Evolutionary conservation across 495 filamentous ascomycete genomes (phyloP).

Genomic region (Penicillium bovifimosum): DNA sequence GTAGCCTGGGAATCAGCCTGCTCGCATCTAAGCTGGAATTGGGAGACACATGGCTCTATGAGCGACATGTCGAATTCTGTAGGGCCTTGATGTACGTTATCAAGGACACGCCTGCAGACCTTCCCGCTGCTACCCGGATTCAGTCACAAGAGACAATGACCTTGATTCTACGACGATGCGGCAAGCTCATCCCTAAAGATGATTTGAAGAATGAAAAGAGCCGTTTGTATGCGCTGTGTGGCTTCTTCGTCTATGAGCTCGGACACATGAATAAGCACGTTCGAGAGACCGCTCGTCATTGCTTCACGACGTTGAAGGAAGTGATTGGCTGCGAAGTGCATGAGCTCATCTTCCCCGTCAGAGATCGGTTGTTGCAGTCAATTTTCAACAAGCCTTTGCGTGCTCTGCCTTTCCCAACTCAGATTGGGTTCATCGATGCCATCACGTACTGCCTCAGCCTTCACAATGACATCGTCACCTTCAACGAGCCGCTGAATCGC

Average conservation of each 20-base stretch:
- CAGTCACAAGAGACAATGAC: slow-evolving; percentile 78
- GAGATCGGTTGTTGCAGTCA: slow-evolving; percentile 74
- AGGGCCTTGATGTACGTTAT: slow-evolving; percentile 88
- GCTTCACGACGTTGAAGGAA: slow-evolving; percentile 73
- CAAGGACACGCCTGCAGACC: slow-evolving; percentile 91
- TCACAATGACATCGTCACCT: slow-evolving; percentile 77
- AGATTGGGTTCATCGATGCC: slow-evolving; percentile 97
- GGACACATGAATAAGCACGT: slow-evolving; percentile 94
- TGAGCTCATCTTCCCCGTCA: slow-evolving; percentile 80
- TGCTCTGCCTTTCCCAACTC: slow-evolving; percentile 82
- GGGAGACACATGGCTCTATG: slow-evolving; percentile 74
- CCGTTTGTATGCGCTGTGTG: slow-evolving; percentile 67
- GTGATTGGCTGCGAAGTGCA: slow-evolving; percentile 70
- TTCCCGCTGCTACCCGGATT: slow-evolving; percentile 78
- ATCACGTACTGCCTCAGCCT: slow-evolving; percentile 88
- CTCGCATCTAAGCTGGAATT: slow-evolving; percentile 74
- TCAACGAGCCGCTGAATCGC: slow-evolving; percentile 85
- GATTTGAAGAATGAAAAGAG: slow-evolving; percentile 64
- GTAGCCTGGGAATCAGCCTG: slow-evolving; percentile 80
- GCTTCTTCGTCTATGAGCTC: slow-evolving; percentile 78
- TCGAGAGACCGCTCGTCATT: slow-evolving; percentile 73
- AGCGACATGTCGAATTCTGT: slow-evolving; percentile 77
- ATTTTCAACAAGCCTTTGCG: slow-evolving; percentile 94
- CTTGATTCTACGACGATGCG: slow-evolving; percentile 68
- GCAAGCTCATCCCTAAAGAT: slow-evolving; percentile 65